These are phyloP conservation scores for Orbilia blumenaviensis DNA, from an alignment of 2,329 filamentous ascomycete genomes.

Conservation along the genomic window DNA sequence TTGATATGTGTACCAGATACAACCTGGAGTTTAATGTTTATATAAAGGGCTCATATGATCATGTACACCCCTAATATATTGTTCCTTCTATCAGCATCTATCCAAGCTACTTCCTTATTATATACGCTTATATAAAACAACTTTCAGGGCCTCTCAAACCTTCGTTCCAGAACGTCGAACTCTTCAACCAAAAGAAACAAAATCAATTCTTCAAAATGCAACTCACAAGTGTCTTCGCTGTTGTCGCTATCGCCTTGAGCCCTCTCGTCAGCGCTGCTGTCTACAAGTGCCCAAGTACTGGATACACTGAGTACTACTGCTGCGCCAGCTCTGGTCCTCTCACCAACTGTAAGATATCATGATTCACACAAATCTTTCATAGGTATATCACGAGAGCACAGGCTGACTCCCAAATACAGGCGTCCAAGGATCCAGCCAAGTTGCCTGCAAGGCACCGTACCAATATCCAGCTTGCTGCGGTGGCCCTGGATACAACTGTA, in stretches of 20 bases:
- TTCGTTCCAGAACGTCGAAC: too few relatives aligned
- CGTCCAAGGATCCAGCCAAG: not conserved
- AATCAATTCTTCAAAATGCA: conserved; percentile 14
- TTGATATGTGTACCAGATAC: too few relatives aligned
- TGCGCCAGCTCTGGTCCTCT: conserved; percentile 32
- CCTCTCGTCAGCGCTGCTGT: conserved; percentile 22
- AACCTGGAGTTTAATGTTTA: too few relatives aligned
- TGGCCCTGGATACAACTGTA: conserved; percentile 45
- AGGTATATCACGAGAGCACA: too few relatives aligned
- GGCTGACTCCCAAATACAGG: too few relatives aligned
- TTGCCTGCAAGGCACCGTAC: not conserved
- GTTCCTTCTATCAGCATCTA: not conserved
- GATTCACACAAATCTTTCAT: not conserved
- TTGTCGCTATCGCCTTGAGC: not conserved
- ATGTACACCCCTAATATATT: not conserved
- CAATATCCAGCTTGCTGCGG: conserved; percentile 34
- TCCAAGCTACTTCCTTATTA: not conserved
- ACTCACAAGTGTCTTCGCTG: conserved; percentile 18
- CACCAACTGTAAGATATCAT: conserved; percentile 17
- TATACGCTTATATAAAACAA: not conserved
- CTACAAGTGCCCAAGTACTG: conserved; percentile 27
- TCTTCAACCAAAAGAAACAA: not conserved
- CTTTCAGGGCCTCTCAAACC: not conserved
- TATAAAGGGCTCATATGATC: not conserved
- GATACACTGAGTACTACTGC: conserved; percentile 31